These are phyloP conservation scores for Macrotyloma uniflorum DNA, from an alignment of 306 rosid genomes.

Conservation along the genomic window DNA sequence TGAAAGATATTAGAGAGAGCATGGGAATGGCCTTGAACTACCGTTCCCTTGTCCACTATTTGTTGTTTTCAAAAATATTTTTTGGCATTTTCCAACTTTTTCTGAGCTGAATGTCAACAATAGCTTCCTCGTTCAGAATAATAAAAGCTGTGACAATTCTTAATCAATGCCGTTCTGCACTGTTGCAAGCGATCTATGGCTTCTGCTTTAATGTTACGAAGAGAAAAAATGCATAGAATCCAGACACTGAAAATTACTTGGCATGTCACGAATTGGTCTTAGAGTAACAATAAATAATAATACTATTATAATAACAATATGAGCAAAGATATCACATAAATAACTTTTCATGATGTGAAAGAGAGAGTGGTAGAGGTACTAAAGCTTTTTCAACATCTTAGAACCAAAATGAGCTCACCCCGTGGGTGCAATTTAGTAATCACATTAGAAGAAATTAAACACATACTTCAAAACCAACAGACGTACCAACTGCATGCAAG, in stretches of 20 bases:
- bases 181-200: background rate
- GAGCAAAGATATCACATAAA: background rate
- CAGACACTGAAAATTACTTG: background rate
- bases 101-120: background rate
- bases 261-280: background rate
- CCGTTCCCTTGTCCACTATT: background rate
- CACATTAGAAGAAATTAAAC: slow-evolving; percentile 20
- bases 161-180: background rate
- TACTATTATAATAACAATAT: background rate
- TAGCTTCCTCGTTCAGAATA: background rate
- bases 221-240: background rate
- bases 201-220: background rate
- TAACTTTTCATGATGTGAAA: slow-evolving; percentile 23
- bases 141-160: background rate
- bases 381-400: background rate
- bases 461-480: slow-evolving; percentile 22
- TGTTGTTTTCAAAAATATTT: background rate
- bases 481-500: slow-evolving; percentile 37
- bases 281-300: background rate
- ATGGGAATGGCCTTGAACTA: background rate
- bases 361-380: background rate
- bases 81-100: background rate
- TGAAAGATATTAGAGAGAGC: background rate
- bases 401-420: slow-evolving; percentile 26
- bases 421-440: slow-evolving; percentile 29